Evolutionary conservation across 2,329 filamentous ascomycete species (phyloP), one percentile per base, ranked within the genome.

Genomic region (Fusarium tupiense): DNA sequence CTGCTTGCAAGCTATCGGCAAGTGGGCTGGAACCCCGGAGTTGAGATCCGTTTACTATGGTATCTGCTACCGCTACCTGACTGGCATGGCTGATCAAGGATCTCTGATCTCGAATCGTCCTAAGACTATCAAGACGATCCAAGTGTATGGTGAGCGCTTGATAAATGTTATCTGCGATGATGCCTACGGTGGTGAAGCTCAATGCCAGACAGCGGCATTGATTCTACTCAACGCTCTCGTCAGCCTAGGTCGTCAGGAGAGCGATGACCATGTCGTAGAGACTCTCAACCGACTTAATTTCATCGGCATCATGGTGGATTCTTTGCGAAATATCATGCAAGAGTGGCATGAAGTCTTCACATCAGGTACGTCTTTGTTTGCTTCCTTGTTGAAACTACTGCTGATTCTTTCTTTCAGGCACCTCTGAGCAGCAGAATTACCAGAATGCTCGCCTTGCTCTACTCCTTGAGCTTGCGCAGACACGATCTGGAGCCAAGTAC

Each of bases 111-210:
- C 86, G 5, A 86, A 85, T 43, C 85, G 87, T 24, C 82, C 84
- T 35, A 89, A 93, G 80, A 92, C 93, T 3, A 88, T 97, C 75
- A 94, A 94, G 81, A 90, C 92, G 9, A 91, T 94, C 46, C 85
- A 86, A 57, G 81, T 87, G 19, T 89, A 89, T 50, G 95, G 96
- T 44, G 93, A 94, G 77, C 89, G 93, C 62, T 86, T 98, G 44
- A 89, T 98, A 69, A 94, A 96, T 76, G 91, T 94, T 33, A 88
- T 98, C 49, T 98, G 95, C 80, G 96, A 99, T 79, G 96, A 99
- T 84, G 95, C 95, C 26, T 96, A 95, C 81, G 91, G 93, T 67
- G 94, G 95, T 44, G 93, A 96, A 78, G 89, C 93, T 43, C 89
- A 88, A 19, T 97, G 94, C 81, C 93, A 97, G 79, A 91, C 97